Percentiles rank a stretch among this genome's conserved stretches.
Conservation (phyloP, 139 green algal species). For the Astrephomene gubernaculifera region DNA sequence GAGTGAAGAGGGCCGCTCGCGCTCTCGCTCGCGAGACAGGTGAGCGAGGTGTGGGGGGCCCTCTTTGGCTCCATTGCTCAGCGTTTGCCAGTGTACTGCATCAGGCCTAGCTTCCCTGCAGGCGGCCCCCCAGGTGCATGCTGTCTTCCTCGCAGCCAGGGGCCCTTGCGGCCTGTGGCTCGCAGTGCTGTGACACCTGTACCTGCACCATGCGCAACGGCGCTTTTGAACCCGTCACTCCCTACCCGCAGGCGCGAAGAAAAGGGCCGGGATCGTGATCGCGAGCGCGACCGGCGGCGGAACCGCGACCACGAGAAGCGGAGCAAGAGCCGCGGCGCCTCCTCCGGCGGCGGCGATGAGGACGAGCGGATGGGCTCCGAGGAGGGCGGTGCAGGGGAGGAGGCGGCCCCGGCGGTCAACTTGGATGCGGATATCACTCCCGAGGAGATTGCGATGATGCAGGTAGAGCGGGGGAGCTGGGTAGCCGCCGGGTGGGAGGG, state of each 20-base stretch:
- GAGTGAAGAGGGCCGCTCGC: slow-evolving; percentile 9
- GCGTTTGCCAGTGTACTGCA: too few relatives aligned
- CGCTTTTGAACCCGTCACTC: too few relatives aligned
- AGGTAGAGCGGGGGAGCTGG: slow-evolving; percentile 4
- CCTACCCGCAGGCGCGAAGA: slow-evolving; percentile 1
- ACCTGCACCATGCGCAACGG: too few relatives aligned
- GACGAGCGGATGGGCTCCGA: too few relatives aligned
- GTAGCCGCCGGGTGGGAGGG: not conserved
- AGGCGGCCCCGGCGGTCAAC: slow-evolving; percentile 45
- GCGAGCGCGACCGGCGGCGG: slow-evolving; percentile 15
- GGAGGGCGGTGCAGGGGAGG: slow-evolving; percentile 2
- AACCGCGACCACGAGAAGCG: not conserved
- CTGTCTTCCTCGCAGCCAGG: too few relatives aligned
- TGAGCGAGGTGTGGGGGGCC: slow-evolving; percentile 4
- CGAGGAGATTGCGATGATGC: slow-evolving; percentile 91
- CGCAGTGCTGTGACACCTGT: too few relatives aligned
- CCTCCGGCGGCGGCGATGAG: not conserved
- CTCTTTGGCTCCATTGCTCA: too few relatives aligned
- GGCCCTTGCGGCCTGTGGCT: too few relatives aligned
- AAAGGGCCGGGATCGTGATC: slow-evolving; percentile 34
- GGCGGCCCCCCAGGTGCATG: too few relatives aligned
- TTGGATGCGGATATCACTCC: slow-evolving; percentile 81
- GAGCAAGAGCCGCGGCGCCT: slow-evolving; percentile 30
- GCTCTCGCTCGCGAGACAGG: slow-evolving; percentile 26
- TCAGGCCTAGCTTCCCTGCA: too few relatives aligned